Percentiles rank a stretch among this genome's conserved stretches.
Evolutionary conservation across 805 yeast species (phyloP).

Genomic region (Zygoascus ofunaensis): DNA sequence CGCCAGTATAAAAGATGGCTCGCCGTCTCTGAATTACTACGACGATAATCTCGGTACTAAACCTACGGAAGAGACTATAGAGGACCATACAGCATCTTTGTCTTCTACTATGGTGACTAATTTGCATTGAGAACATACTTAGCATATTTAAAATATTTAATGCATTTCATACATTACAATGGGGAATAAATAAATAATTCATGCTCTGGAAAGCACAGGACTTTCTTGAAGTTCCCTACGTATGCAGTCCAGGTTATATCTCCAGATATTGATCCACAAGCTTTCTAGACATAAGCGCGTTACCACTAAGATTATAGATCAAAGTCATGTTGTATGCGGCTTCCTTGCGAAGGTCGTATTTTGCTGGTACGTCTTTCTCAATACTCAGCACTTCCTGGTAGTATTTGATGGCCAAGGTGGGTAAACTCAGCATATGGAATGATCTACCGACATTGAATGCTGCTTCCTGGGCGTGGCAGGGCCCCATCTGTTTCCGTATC

Average conservation of each 20-base stretch:
- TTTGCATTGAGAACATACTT: neutral
- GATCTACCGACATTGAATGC: slow-evolving; percentile 76
- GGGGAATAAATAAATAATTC: no score
- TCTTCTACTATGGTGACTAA: neutral
- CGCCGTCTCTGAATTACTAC: slow-evolving; percentile 26
- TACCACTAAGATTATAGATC: slow-evolving; percentile 71
- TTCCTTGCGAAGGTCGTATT: slow-evolving; percentile 57
- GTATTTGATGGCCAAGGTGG: slow-evolving; percentile 60
- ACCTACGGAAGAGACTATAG: slow-evolving; percentile 27
- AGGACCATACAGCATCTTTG: slow-evolving; percentile 16
- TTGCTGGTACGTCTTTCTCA: slow-evolving; percentile 31
- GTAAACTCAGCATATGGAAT: slow-evolving; percentile 75
- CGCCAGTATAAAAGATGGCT: slow-evolving; percentile 23
- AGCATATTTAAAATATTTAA: no score
- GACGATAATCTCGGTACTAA: slow-evolving; percentile 29
- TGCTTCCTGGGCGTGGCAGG: slow-evolving; percentile 61
- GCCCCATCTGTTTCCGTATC: slow-evolving; percentile 30
- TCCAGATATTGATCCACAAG: slow-evolving; percentile 59
- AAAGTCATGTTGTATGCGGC: slow-evolving; percentile 79
- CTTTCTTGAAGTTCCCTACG: no score
- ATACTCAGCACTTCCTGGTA: slow-evolving; percentile 57
- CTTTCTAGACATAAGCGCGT: slow-evolving; percentile 50
- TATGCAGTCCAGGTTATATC: no score
- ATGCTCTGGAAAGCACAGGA: no score
- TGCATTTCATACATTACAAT: no score